Percentiles rank a stretch among this genome's conserved stretches.
These are phyloP conservation scores for Penicillium flavigenum DNA, from an alignment of 495 filamentous ascomycete genomes.

Conservation along the genomic window DNA sequence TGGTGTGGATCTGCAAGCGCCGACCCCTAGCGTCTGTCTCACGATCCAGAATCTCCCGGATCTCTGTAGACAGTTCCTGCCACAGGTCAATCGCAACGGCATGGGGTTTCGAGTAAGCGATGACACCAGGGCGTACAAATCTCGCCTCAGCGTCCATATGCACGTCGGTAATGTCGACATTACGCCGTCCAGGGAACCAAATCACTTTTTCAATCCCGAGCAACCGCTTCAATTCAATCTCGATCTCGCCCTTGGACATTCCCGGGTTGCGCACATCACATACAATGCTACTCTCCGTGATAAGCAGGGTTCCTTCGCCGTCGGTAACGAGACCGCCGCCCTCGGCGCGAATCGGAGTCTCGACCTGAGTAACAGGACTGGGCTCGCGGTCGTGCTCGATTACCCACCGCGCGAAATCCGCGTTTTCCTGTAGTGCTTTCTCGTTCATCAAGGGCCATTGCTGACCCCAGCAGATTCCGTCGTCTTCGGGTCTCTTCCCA, in stretches of 20 bases:
- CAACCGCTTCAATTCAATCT: conserved; percentile 25
- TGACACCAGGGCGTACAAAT: conserved; percentile 27
- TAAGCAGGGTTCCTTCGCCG: conserved; percentile 31
- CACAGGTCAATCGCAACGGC: conserved; percentile 16
- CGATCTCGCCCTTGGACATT: conserved; percentile 21
- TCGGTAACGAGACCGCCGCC: conserved; percentile 29
- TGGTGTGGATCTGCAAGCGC: conserved; percentile 23
- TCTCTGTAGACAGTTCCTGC: conserved; percentile 25
- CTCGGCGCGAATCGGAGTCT: conserved; percentile 24
- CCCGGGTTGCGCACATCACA: conserved; percentile 29
- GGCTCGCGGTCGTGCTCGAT: conserved; percentile 21
- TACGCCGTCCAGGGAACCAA: conserved; percentile 29
- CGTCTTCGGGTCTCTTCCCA: conserved; percentile 22
- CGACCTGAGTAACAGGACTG: conserved; percentile 18
- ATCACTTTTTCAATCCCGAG: conserved; percentile 32
- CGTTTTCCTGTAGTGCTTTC: conserved; percentile 21
- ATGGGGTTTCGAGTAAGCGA: conserved; percentile 25
- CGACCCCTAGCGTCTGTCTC: conserved; percentile 29
- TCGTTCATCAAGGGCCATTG: conserved; percentile 22
- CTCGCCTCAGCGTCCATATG: conserved; percentile 30
- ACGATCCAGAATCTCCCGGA: conserved; percentile 18
- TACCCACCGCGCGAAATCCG: conserved; percentile 24
- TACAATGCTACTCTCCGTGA: conserved; percentile 32
- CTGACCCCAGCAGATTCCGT: conserved; percentile 20
- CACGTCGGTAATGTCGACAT: conserved; percentile 29